Evolutionary conservation across 345 rosid species (phyloP).

Genomic region (Pelargonium nanum): DNA sequence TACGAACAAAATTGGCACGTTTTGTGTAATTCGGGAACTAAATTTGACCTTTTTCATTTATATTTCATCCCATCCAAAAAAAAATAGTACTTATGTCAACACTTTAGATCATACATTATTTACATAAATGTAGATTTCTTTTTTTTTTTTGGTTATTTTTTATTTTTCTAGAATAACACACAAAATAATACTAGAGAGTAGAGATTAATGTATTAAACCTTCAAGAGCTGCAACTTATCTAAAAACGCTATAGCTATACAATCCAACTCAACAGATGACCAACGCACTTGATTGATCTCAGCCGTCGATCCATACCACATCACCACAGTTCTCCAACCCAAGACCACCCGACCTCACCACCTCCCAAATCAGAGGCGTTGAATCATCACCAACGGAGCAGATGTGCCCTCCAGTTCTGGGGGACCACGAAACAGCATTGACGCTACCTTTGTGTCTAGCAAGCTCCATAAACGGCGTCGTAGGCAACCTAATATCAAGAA

Average conservation of each 20-base stretch:
- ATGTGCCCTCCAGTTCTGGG: slow-evolving; percentile 26
- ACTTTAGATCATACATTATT: too few species aligned
- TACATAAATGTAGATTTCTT: too few species aligned
- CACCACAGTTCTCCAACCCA: slow-evolving; percentile 5
- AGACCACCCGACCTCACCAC: slow-evolving; percentile 7
- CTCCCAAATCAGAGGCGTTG: slow-evolving; percentile 43
- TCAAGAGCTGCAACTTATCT: slow-evolving; percentile 36
- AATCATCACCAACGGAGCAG: slow-evolving; percentile 49
- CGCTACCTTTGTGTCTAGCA: slow-evolving; percentile 30
- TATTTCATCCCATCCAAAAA: too few species aligned
- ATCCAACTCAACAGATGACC: slow-evolving; percentile 41
- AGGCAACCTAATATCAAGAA: slow-evolving; percentile 50
- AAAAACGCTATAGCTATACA: slow-evolving; percentile 31
- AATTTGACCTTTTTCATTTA: too few species aligned
- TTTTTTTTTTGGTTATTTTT: too few species aligned
- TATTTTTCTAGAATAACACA: not conserved
- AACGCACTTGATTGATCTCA: slow-evolving; percentile 38
- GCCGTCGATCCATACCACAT: slow-evolving; percentile 26
- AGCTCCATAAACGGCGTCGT: slow-evolving; percentile 36
- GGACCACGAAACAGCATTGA: slow-evolving; percentile 45
- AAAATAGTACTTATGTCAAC: too few species aligned
- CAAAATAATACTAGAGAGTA: not conserved
- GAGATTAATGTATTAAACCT: slow-evolving; percentile 14
- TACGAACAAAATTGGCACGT: too few species aligned
- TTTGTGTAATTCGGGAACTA: too few species aligned